Evolutionary conservation across 1,139 yeast species (phyloP).

Genomic region (Sugiyamaella grinbergsii): DNA sequence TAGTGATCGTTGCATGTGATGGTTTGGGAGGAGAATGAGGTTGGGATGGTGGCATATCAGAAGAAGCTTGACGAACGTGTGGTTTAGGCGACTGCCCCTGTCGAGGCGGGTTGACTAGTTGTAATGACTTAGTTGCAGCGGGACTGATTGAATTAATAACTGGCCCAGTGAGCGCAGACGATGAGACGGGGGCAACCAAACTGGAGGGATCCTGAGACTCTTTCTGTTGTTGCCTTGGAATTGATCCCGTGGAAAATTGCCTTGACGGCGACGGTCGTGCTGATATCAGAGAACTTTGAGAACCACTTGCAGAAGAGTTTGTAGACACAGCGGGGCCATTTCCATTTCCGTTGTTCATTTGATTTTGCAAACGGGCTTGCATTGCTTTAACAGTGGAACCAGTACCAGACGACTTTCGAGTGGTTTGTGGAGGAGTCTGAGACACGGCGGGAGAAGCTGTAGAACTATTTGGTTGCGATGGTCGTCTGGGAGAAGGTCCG

Average conservation of each 20-base stretch:
- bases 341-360: constrained; percentile 7
- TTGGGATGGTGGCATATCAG: not conserved
- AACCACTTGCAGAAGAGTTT: not conserved
- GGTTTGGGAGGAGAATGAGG: constrained; percentile 2
- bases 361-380: constrained; percentile 12
- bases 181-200: too few species aligned
- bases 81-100: too few species aligned
- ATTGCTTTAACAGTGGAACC: constrained; percentile 19
- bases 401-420: constrained; percentile 13
- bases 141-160: too few species aligned
- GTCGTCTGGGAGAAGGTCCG: constrained; percentile 4
- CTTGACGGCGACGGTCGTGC: not conserved
- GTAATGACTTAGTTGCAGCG: too few species aligned
- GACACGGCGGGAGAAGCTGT: not conserved
- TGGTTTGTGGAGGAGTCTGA: not conserved
- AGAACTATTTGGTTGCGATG: constrained; percentile 3
- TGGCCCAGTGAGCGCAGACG: too few species aligned
- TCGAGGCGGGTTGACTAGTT: too few species aligned
- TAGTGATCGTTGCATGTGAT: constrained; percentile 6
- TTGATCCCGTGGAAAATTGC: not conserved
- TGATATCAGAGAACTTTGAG: constrained; percentile 7
- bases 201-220: constrained; percentile 6
- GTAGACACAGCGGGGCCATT: too few species aligned
- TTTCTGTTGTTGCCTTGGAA: constrained; percentile 6
- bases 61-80: too few species aligned